A percentile compares a stretch with the other conserved stretches of the same genome.
These are phyloP conservation scores for Mortierella claussenii DNA, from an alignment of 192 early-diverging fungal genomes.

Conservation along the genomic window DNA sequence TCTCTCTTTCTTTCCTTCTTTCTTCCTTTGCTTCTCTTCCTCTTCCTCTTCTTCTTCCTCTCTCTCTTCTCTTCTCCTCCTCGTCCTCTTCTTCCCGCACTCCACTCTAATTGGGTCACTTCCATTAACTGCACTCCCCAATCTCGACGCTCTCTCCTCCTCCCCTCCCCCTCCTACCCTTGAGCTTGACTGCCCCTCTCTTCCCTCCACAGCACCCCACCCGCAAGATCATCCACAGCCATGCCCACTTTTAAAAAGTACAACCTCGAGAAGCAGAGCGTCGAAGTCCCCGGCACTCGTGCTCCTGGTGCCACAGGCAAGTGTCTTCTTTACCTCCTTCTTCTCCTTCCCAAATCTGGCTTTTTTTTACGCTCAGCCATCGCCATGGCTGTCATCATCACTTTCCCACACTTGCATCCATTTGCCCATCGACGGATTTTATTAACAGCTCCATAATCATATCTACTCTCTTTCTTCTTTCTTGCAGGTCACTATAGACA, in stretches of 20 bases:
- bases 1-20: slow-evolving; percentile 1
- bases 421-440: too few relatives aligned
- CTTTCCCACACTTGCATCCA: too few relatives aligned
- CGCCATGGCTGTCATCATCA: too few relatives aligned
- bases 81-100: background rate
- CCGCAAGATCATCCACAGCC: too few relatives aligned
- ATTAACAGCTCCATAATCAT: background rate
- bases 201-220: background rate
- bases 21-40: background rate
- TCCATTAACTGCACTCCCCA: background rate
- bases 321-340: background rate
- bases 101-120: background rate
- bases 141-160: background rate
- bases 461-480: too few relatives aligned
- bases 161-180: background rate
- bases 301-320: slow-evolving; percentile 64
- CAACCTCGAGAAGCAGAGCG: slow-evolving; percentile 63
- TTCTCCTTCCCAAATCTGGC: background rate
- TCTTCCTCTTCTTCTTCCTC: background rate
- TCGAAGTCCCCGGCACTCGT: slow-evolving; percentile 60
- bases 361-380: background rate
- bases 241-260: slow-evolving; percentile 43
- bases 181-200: background rate
- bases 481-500: slow-evolving; percentile 66
- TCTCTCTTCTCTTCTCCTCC: background rate